phyloP scores from a whole-genome alignment of 2,329 filamentous ascomycete species.

The Zasmidium cellare region DNA sequence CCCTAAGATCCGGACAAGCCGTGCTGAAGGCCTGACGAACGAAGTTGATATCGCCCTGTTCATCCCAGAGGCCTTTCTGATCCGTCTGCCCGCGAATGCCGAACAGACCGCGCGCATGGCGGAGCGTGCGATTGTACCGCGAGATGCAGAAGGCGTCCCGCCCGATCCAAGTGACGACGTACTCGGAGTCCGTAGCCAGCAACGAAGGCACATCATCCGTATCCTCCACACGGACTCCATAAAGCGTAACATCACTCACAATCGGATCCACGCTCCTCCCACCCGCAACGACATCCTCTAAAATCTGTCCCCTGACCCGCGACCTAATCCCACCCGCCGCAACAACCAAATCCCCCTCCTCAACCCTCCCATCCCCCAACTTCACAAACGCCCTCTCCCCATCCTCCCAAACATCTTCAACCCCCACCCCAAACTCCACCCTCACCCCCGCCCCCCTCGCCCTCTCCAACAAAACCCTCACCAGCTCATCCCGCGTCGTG shows the following conservation, averaged over 20 bases:
- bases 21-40: slow-evolving; percentile 2
- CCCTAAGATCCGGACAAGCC: neutral
- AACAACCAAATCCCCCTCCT: slow-evolving; percentile 5
- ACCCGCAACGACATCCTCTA: neutral
- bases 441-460: slow-evolving; percentile 1
- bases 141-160: neutral
- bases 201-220: neutral
- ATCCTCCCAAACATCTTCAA: slow-evolving; percentile 1
- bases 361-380: slow-evolving; percentile 1
- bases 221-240: slow-evolving; percentile 5
- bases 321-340: slow-evolving; percentile 8
- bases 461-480: neutral
- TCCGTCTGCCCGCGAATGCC: slow-evolving; percentile 2
- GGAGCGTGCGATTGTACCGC: neutral
- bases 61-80: slow-evolving; percentile 3
- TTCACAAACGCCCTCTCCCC: neutral
- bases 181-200: neutral
- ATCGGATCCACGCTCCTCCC: neutral
- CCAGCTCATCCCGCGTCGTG: neutral
- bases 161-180: slow-evolving; percentile 6
- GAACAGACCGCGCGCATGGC: neutral
- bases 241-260: slow-evolving; percentile 5
- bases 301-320: neutral
- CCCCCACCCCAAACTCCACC: neutral
- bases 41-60: slow-evolving; percentile 6